Base-by-base conservation (phyloP, 306 rosid genomes). In the Calophaca sinica region DNA sequence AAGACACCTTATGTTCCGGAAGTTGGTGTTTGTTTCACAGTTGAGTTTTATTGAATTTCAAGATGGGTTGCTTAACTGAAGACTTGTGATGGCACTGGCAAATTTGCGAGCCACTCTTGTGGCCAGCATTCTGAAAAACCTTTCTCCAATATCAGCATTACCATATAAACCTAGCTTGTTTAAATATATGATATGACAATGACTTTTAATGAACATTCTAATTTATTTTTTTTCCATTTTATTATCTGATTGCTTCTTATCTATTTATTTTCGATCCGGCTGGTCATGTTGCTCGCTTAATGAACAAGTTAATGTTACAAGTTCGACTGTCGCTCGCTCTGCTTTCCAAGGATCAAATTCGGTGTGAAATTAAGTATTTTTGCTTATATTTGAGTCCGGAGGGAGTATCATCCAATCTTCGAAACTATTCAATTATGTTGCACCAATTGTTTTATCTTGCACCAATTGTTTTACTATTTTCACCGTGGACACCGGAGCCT, bases 11-110 rank as follows among this genome's bases (percentile, higher is more conserved):
- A 13, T 67, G 77, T 60, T 75, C 70, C 8, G 41, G 8, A 58
- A 77, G 13, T 57, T 59, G 14, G 10, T 80, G 81, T 68, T 74
- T 74, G 60, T 65, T 74, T 85, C 36, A 44, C 44, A 55, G 80
- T 78, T 62, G 65, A 36, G 66, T 74, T 81, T 60, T 54, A 41
- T 74, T 66, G 70, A 45, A 67, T 66, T 50, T 49, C 70, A 53
- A 77, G 58, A 35, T 31, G 46, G 55, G 67, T 41, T 72, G 59
- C 55, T 38, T 53, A 42, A 76, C 66, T 61, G 44, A 62, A 11
- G 68, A 58, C 62, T 62, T 55, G 63, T 31, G 26, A 59, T 63
- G 72, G 38, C 81, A 63, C 35, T 55, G 46, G 52, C 61, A 69
- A 60, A 81, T 29, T 69, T 75, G 52, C 51, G 68, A 81, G 74